Conservation (phyloP, 129 eudicot genomes). For the Scalesia atractyloides region DNA sequence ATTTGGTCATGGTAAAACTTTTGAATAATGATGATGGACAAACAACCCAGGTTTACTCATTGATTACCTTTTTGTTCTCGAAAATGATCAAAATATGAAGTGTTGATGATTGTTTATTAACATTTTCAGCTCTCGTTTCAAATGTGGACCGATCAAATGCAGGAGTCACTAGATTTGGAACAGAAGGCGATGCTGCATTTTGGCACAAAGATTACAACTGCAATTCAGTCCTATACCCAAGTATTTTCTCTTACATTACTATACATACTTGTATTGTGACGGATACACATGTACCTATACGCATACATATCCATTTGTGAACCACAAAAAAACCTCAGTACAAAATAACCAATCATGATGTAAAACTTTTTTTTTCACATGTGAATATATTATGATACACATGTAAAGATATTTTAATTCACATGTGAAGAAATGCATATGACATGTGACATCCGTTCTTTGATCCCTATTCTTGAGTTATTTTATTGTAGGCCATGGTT, state of each 20-base stretch:
- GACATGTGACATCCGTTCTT: too few relatives aligned
- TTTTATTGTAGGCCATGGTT: not conserved
- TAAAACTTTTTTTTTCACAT: not conserved
- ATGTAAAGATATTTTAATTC: not conserved
- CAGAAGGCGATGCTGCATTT: slow-evolving; percentile 63
- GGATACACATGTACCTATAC: too few relatives aligned
- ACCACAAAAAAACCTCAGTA: too few relatives aligned
- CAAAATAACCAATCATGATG: too few relatives aligned
- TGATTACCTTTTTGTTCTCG: not conserved
- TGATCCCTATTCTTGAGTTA: not conserved
- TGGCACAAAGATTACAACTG: slow-evolving; percentile 55
- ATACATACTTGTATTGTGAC: too few relatives aligned
- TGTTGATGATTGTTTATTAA: not conserved
- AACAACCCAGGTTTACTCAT: slow-evolving; percentile 48
- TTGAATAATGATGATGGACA: slow-evolving; percentile 62
- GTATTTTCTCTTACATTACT: slow-evolving; percentile 33
- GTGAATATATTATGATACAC: not conserved
- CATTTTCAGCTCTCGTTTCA: slow-evolving; percentile 61
- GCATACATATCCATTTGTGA: not conserved
- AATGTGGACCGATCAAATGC: slow-evolving; percentile 73
- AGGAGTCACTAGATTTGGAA: slow-evolving; percentile 54
- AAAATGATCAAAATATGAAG: not conserved
- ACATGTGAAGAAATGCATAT: too few relatives aligned
- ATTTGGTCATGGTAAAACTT: slow-evolving; percentile 49
- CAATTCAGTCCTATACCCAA: slow-evolving; percentile 63